Base-by-base conservation (phyloP, 2,329 filamentous ascomycete species). In the Graphilbum ipis-grandicollis region DNA sequence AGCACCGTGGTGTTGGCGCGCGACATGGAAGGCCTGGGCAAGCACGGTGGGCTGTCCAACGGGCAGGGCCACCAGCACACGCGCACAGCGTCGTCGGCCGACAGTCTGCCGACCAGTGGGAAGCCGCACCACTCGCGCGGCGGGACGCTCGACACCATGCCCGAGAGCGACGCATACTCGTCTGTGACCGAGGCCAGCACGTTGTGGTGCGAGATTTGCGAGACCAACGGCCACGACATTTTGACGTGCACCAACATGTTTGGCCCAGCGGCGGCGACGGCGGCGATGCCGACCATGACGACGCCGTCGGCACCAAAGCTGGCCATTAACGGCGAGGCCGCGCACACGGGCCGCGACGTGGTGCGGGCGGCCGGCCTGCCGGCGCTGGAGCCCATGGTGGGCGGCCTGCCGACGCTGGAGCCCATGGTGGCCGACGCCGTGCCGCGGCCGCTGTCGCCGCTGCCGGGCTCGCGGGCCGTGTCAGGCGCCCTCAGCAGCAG, bases 141-240 rank as follows among this genome's bases (percentile, higher is more conserved):
- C 39, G 58, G 61, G 37, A 73, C 68, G 3, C 58, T 82, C 12
- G 75, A 78, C 41, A 72, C 74, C 5, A 80, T 79, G 75, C 66
- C 65, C 31, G 78, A 80, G 54, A 80, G 71, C 49, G 78, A 80
- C 47, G 64, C 66, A 13, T 68, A 78, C 54, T 81, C 79, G 28
- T 73, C 70, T 21, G 68, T 72, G 18, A 82, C 79, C 29, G 81
- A 85, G 52, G 75, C 67, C 48, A 80, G 74, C 52, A 71, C 67
- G 14, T 67, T 86, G 43, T 93, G 82, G 80, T 96, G 88, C 57
- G 90, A 96, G 58, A 90, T 96, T 43, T 96, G 88, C 59, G 86
- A 94, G 60, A 82, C 81, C 25, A 69, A 73, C 33, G 86, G 88
- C 14, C 88, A 96, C 52, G 88, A 96, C 49, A 93, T 96, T 42